Percentiles rank a stretch among this genome's conserved stretches.
phyloP scores from a whole-genome alignment of 306 rosid species.

The Dryas drummondii region DNA sequence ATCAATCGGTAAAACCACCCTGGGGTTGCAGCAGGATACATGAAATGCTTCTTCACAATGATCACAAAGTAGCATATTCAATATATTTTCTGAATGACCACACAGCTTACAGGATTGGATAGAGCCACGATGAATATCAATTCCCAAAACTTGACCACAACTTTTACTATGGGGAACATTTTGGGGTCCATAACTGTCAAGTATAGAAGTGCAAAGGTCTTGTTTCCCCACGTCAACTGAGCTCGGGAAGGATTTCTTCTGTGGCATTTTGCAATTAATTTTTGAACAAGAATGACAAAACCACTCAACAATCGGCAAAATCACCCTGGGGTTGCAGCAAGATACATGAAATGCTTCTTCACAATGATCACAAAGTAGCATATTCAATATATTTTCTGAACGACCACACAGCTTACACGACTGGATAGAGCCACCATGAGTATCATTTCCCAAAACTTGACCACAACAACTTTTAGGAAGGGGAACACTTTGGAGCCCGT shows the following conservation, averaged over 20 bases:
- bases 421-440: neutral
- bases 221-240: neutral
- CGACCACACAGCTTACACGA: neutral
- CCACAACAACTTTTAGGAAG: neutral
- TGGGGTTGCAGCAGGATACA: neutral
- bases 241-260: neutral
- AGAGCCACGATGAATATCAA: neutral
- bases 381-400: neutral
- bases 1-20: slow-evolving; percentile 8
- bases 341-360: slow-evolving; percentile 6
- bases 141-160: neutral
- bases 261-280: neutral
- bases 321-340: slow-evolving; percentile 5
- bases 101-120: neutral
- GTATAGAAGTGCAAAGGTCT: neutral
- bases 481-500: neutral
- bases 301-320: slow-evolving; percentile 10
- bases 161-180: neutral
- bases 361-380: slow-evolving; percentile 1
- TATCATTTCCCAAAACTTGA: neutral
- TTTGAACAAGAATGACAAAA: neutral
- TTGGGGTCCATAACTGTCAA: neutral
- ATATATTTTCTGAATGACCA: neutral
- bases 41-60: slow-evolving; percentile 11
- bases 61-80: neutral